Percentiles rank a stretch among this genome's conserved stretches.
These are phyloP conservation scores for Pyricularia sp. DNA, from an alignment of 2,329 filamentous ascomycete genomes.

Conservation along the genomic window DNA sequence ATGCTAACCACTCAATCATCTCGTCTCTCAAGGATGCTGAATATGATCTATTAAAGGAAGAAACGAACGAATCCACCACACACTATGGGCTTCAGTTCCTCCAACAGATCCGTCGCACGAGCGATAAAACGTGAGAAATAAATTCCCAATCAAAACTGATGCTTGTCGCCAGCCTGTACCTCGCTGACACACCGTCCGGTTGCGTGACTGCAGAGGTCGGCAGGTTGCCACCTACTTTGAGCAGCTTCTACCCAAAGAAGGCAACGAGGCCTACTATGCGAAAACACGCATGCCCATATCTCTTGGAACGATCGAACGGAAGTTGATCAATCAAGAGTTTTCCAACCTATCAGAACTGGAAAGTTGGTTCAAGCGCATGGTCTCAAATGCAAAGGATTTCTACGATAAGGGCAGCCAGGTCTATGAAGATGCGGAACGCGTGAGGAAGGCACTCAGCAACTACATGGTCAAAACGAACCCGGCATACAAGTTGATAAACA, in stretches of 20 bases:
- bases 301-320: constrained; percentile 61
- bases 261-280: constrained; percentile 64
- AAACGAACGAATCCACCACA: constrained; percentile 56
- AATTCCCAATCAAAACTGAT: not conserved
- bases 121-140: constrained; percentile 62
- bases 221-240: constrained; percentile 65
- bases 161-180: not conserved
- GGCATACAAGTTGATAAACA: constrained; percentile 53
- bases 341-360: constrained; percentile 60
- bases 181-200: not conserved
- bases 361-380: constrained; percentile 77
- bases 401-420: constrained; percentile 60
- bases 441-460: constrained; percentile 75
- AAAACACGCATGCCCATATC: constrained; percentile 67
- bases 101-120: constrained; percentile 59
- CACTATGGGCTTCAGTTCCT: constrained; percentile 61
- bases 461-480: constrained; percentile 82
- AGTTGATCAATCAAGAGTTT: constrained; percentile 58
- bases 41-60: constrained; percentile 39
- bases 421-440: constrained; percentile 74
- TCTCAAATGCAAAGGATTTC: constrained; percentile 75
- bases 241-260: constrained; percentile 49
- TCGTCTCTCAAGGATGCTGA: constrained; percentile 15
- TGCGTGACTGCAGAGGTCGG: constrained; percentile 42
- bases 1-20: not conserved